Percentiles rank a stretch among this genome's conserved stretches.
These are phyloP conservation scores for Sorghum bicolor DNA, from an alignment of 176 grass and related monocot species.

Conservation along the genomic window DNA sequence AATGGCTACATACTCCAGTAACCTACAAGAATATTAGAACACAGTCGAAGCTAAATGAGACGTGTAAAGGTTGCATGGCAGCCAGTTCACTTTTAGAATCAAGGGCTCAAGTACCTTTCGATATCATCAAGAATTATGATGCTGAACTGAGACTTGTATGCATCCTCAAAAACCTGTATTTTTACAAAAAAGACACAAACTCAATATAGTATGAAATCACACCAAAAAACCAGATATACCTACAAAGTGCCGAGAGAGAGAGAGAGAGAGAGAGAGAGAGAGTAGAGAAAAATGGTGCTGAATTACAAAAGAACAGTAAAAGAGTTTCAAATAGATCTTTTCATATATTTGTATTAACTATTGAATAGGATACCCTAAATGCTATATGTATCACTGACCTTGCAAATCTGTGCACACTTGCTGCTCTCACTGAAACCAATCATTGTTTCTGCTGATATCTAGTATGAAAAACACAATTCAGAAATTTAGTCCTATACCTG, in stretches of 20 bases:
- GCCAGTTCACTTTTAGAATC: not conserved
- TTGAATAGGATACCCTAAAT: not conserved
- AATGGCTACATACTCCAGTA: constrained; percentile 94
- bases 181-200: constrained; percentile 11
- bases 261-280: not conserved
- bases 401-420: constrained; percentile 89
- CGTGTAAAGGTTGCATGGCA: not conserved
- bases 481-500: not conserved
- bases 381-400: constrained; percentile 50
- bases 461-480: constrained; percentile 19
- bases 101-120: constrained; percentile 49
- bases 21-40: constrained; percentile 46
- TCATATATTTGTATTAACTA: not conserved
- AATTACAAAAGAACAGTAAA: constrained; percentile 7
- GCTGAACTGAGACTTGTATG: constrained; percentile 94
- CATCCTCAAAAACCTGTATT: constrained; percentile 97
- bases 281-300: not conserved
- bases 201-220: constrained; percentile 5
- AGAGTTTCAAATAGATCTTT: constrained; percentile 16
- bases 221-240: not conserved
- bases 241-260: not conserved
- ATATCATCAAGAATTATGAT: constrained; percentile 99
- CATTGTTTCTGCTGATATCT: constrained; percentile 98
- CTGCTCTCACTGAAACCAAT: constrained; percentile 88
- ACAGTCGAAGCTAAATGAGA: constrained; percentile 16